A percentile compares a stretch with the other conserved stretches of the same genome.
Conservation (phyloP, 306 rosid species). For the Purshia tridentata region DNA sequence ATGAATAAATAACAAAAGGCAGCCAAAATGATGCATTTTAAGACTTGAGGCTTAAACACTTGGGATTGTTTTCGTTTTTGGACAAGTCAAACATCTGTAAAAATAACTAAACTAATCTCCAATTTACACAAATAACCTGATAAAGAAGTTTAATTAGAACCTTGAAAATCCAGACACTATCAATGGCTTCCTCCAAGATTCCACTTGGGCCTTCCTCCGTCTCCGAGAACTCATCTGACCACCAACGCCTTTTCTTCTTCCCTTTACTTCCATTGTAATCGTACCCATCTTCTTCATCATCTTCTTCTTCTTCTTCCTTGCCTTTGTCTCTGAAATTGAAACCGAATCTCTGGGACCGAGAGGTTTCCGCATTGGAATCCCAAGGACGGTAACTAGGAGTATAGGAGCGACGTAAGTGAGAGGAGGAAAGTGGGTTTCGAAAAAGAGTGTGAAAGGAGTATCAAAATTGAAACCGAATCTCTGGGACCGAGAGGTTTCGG, state of each 20-base stretch:
- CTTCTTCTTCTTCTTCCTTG: conserved; percentile 12
- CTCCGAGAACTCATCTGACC: conserved; percentile 60
- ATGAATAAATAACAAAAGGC: neutral
- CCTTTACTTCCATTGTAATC: conserved; percentile 24
- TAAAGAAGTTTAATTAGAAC: conserved; percentile 28
- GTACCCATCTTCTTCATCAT: conserved; percentile 24
- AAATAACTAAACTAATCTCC: neutral
- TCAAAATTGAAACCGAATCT: too few relatives aligned
- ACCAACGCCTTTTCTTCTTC: conserved; percentile 64
- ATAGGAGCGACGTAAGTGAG: conserved; percentile 38
- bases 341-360: conserved; percentile 49
- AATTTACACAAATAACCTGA: neutral
- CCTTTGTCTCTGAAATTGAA: conserved; percentile 36
- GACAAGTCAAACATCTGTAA: neutral
- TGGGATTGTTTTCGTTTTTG: neutral
- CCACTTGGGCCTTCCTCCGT: conserved; percentile 45
- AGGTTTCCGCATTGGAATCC: conserved; percentile 76
- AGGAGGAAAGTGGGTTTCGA: conserved; percentile 10
- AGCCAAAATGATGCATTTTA: neutral
- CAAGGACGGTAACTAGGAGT: conserved; percentile 61
- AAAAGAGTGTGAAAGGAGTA: conserved; percentile 9
- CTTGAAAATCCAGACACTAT: conserved; percentile 77
- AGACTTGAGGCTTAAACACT: neutral
- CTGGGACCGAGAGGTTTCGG: conserved; percentile 53
- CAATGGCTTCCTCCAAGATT: conserved; percentile 48